A percentile compares a stretch with the other conserved stretches of the same genome.
Conservation (phyloP, 148 eudicot genomes). For the Rhododendron ferrugineum region DNA sequence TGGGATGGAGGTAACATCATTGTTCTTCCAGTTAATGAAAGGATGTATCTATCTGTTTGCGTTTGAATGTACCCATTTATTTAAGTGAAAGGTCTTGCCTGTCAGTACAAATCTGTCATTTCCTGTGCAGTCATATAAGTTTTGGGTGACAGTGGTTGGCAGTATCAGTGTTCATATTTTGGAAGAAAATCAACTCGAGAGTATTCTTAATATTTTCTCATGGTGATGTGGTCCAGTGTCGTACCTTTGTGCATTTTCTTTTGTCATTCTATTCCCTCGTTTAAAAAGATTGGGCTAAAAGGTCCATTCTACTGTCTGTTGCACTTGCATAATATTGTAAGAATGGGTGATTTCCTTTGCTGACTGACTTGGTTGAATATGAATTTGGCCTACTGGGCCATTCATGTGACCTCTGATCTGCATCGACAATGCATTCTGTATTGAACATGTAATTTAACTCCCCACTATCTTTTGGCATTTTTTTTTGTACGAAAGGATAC, state of each 20-base stretch:
- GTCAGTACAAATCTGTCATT: neutral
- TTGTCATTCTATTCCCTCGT: neutral
- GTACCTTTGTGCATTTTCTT: neutral
- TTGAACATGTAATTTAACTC: neutral
- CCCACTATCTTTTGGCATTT: neutral
- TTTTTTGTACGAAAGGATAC: too few species aligned
- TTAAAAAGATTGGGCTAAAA: neutral
- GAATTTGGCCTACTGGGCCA: neutral
- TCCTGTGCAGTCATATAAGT: neutral
- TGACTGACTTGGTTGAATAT: neutral
- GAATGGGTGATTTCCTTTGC: neutral
- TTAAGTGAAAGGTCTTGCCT: neutral
- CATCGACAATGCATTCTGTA: neutral
- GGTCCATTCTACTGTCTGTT: neutral
- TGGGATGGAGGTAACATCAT: slow-evolving; percentile 46
- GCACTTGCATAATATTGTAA: neutral
- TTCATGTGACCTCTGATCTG: neutral
- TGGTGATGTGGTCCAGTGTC: neutral
- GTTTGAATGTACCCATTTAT: neutral
- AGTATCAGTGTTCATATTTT: neutral
- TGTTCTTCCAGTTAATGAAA: neutral
- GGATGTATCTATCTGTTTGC: neutral
- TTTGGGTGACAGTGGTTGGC: neutral
- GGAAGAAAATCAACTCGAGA: neutral
- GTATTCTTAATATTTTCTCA: neutral